These are phyloP conservation scores for Aotearoamyces nothofagi DNA, from an alignment of 2,329 filamentous ascomycete genomes.

Conservation along the genomic window DNA sequence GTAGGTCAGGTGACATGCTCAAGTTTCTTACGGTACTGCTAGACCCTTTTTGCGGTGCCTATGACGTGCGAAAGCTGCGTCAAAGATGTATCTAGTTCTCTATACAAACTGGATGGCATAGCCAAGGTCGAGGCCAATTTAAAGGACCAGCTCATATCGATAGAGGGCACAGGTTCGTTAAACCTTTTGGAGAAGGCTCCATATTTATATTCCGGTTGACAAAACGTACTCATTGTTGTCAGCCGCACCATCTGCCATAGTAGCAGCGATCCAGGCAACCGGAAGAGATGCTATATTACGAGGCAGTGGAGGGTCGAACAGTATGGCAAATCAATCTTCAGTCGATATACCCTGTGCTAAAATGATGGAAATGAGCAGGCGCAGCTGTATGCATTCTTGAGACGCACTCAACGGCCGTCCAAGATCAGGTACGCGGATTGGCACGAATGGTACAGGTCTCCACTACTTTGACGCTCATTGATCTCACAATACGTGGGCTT, in stretches of 20 bases:
- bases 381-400: slow-evolving; percentile 94
- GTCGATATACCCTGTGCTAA: slow-evolving; percentile 10
- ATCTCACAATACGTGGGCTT: slow-evolving; percentile 75
- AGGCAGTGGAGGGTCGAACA: slow-evolving; percentile 73
- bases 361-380: too few relatives aligned
- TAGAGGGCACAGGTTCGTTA: slow-evolving; percentile 63
- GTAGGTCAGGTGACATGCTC: slow-evolving; percentile 5
- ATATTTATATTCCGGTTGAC: too few relatives aligned
- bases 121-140: slow-evolving; percentile 71
- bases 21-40: neutral
- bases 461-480: slow-evolving; percentile 63
- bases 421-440: slow-evolving; percentile 65
- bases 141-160: slow-evolving; percentile 65
- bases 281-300: slow-evolving; percentile 89
- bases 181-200: too few relatives aligned
- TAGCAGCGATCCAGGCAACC: slow-evolving; percentile 74
- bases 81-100: slow-evolving; percentile 65
- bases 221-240: too few relatives aligned
- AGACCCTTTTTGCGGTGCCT: slow-evolving; percentile 92
- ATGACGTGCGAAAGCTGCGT: slow-evolving; percentile 85
- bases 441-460: slow-evolving; percentile 89
- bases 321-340: slow-evolving; percentile 32
- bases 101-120: slow-evolving; percentile 67
- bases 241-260: slow-evolving; percentile 80
- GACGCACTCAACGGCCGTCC: slow-evolving; percentile 48